These are phyloP conservation scores for Candida verbasci DNA, from an alignment of 805 yeast species.

Conservation along the genomic window DNA sequence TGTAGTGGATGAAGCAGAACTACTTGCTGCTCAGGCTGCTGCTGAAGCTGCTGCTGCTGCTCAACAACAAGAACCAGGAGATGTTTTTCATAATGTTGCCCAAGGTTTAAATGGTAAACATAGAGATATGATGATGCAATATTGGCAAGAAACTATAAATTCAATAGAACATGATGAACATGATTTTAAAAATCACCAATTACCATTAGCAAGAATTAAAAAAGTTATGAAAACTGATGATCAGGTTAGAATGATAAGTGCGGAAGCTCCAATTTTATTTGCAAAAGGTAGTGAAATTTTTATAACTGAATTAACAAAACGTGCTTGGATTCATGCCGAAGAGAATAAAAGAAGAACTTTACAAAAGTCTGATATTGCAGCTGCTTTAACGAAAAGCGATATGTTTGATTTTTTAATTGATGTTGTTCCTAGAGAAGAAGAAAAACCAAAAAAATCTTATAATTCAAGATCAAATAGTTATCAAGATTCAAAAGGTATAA, in stretches of 20 bases:
- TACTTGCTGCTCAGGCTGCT: conserved; percentile 43
- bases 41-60: conserved; percentile 45
- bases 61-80: conserved; percentile 47
- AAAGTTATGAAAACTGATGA: conserved; percentile 98
- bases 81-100: conserved; percentile 84
- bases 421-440: conserved; percentile 89
- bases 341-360: conserved; percentile 91
- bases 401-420: conserved; percentile 97
- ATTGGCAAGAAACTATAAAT: conserved; percentile 96
- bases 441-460: conserved; percentile 44
- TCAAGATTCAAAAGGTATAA: neutral
- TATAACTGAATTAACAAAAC: conserved; percentile 94
- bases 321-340: conserved; percentile 99
- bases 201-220: conserved; percentile 93
- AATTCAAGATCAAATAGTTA: conserved; percentile 17
- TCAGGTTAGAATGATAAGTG: conserved; percentile 95
- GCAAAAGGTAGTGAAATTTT: conserved; percentile 98
- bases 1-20: conserved; percentile 39
- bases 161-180: conserved; percentile 84
- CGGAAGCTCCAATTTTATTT: conserved; percentile 95
- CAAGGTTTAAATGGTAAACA: conserved; percentile 84
- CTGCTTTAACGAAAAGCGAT: conserved; percentile 89
- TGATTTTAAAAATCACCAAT: conserved; percentile 88
- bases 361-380: conserved; percentile 92
- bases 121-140: conserved; percentile 86